Percentiles rank a stretch among this genome's conserved stretches.
phyloP scores from a whole-genome alignment of 306 rosid genomes.

The Quercus berberidifolia region DNA sequence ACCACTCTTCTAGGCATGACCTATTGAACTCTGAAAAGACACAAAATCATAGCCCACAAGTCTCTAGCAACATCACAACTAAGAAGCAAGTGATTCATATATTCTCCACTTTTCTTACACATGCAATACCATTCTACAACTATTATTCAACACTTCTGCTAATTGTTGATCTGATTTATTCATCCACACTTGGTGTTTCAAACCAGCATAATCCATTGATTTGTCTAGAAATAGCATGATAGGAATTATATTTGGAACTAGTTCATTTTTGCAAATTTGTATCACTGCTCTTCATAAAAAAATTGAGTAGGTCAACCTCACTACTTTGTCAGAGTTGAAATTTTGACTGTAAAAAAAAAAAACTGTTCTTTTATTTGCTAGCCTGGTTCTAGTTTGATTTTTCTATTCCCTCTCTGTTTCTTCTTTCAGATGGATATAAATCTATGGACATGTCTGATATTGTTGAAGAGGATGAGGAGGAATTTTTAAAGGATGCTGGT shows the following conservation, averaged over 20 bases:
- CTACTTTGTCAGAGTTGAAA: background rate
- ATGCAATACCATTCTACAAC: too few relatives aligned
- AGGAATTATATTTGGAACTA: background rate
- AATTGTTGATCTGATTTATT: conserved; percentile 2
- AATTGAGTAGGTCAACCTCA: background rate
- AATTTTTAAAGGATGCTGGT: conserved; percentile 55
- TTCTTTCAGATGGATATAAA: conserved; percentile 62
- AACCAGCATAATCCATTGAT: conserved; percentile 13
- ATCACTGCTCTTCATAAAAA: background rate
- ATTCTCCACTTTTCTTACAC: too few relatives aligned
- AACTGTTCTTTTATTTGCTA: background rate
- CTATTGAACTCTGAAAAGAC: too few relatives aligned
- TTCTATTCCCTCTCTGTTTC: background rate
- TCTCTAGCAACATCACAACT: too few relatives aligned
- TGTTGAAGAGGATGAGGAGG: conserved; percentile 97
- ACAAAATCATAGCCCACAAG: too few relatives aligned
- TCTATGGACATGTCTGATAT: conserved; percentile 51
- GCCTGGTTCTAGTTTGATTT: conserved; percentile 23
- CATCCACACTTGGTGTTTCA: conserved; percentile 7
- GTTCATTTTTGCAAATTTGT: background rate
- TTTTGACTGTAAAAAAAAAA: background rate
- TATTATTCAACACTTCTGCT: too few relatives aligned
- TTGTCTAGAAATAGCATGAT: conserved; percentile 5
- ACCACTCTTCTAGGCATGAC: too few relatives aligned
- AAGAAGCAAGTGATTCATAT: too few relatives aligned